A percentile compares a stretch with the other conserved stretches of the same genome.
Evolutionary conservation across 768 basidiomycete genomes (phyloP).

Genomic region (Coprinellus aureogranulatus): DNA sequence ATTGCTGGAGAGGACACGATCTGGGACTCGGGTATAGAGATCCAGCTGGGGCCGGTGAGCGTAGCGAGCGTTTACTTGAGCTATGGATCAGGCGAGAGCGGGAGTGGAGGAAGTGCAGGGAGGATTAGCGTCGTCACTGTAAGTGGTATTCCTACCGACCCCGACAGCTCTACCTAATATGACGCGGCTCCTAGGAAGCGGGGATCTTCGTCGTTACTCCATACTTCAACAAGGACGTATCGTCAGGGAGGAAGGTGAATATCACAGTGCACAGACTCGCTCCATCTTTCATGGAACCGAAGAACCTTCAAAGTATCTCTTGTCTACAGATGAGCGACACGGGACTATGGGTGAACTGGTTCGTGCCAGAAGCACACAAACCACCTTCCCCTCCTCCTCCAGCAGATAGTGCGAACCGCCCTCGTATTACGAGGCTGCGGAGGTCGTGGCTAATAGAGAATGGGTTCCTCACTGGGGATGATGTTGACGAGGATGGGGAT

Average conservation of each 20-base stretch:
- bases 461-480: neutral
- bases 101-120: conserved; percentile 13
- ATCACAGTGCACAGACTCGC: conserved; percentile 10
- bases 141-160: too few species aligned
- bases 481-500: neutral
- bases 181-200: conserved; percentile 24
- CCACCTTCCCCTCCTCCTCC: too few species aligned
- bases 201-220: conserved; percentile 20
- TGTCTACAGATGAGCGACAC: conserved; percentile 59
- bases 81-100: conserved; percentile 34
- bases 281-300: conserved; percentile 28
- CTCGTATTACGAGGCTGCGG: too few species aligned
- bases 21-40: conserved; percentile 35
- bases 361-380: neutral
- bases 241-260: conserved; percentile 6
- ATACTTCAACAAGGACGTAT: conserved; percentile 3
- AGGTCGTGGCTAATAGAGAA: too few species aligned
- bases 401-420: neutral
- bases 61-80: conserved; percentile 47
- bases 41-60: conserved; percentile 41
- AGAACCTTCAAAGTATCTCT: conserved; percentile 30
- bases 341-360: conserved; percentile 49
- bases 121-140: conserved; percentile 52
- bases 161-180: too few species aligned
- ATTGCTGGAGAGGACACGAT: conserved; percentile 21